Evolutionary conservation across 2,329 filamentous ascomycete species (phyloP).

Genomic region (Curvularia lunata): DNA sequence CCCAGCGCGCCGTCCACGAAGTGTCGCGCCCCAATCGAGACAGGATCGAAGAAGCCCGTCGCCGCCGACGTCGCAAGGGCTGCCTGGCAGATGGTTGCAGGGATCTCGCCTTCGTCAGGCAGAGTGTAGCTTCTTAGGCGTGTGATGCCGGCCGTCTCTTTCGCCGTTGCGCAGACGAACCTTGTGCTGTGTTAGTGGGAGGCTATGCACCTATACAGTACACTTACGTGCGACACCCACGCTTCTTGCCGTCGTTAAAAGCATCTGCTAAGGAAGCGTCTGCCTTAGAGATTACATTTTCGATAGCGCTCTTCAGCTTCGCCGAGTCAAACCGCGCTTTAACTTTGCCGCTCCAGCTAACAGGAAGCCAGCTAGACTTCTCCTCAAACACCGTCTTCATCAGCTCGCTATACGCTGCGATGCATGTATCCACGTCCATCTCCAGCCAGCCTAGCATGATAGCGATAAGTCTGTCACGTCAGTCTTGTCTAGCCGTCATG

Average conservation of each 20-base stretch:
- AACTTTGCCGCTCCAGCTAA: background rate
- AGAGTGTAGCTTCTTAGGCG: background rate
- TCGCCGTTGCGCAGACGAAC: background rate
- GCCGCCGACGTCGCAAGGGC: background rate
- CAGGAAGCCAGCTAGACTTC: background rate
- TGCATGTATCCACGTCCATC: conserved; percentile 25
- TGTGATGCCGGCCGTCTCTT: too few relatives aligned
- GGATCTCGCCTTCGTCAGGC: background rate
- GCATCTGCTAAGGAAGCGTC: background rate
- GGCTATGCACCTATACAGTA: too few relatives aligned
- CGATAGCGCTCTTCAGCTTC: background rate
- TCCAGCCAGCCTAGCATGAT: conserved; percentile 29
- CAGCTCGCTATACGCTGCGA: conserved; percentile 13
- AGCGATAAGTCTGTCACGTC: conserved; percentile 19
- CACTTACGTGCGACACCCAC: background rate
- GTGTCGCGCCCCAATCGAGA: background rate
- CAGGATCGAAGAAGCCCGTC: background rate
- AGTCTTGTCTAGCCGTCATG: too few relatives aligned
- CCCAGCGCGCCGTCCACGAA: background rate
- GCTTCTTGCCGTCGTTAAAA: background rate
- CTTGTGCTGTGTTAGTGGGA: background rate
- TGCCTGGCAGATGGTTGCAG: background rate
- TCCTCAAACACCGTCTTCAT: conserved; percentile 16
- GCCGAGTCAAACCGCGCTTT: background rate
- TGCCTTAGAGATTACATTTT: background rate